Percentiles rank a stretch among this genome's conserved stretches.
Evolutionary conservation across 139 green algal species (phyloP).

Genomic region (Chlamydomonas schloesseri): DNA sequence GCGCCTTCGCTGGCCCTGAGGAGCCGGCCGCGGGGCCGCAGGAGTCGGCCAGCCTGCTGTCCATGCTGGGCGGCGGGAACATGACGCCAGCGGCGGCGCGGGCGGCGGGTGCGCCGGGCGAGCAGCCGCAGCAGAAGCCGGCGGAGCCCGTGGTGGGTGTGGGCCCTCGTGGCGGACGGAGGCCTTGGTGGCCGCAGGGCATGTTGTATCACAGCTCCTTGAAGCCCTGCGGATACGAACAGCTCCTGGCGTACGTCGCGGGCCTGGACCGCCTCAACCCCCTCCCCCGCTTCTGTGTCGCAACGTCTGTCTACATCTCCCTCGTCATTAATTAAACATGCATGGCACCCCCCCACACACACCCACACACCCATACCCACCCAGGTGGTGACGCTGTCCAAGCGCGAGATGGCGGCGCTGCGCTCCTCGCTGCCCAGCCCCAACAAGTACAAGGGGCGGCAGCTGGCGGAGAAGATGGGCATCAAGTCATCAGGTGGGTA

Average conservation of each 20-base stretch:
- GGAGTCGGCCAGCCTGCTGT: background rate
- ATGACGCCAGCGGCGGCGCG: background rate
- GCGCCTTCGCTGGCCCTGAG: background rate
- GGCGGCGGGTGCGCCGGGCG: background rate
- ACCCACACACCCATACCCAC: too few species aligned
- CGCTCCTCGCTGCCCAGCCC: conserved; percentile 59
- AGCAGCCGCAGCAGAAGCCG: background rate
- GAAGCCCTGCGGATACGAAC: too few species aligned
- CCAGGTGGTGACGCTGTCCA: conserved; percentile 43
- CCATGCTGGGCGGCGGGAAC: background rate
- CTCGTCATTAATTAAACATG: too few species aligned
- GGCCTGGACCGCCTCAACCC: too few species aligned
- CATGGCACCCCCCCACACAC: too few species aligned
- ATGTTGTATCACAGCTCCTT: too few species aligned
- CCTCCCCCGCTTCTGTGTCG: too few species aligned
- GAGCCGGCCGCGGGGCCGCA: background rate
- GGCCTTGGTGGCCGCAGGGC: too few species aligned
- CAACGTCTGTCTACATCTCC: too few species aligned
- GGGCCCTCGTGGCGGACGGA: too few species aligned
- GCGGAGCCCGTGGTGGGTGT: background rate
- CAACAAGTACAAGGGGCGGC: conserved; percentile 54
- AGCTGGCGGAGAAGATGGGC: conserved; percentile 53
- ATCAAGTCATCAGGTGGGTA: conserved; percentile 43
- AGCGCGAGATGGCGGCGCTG: conserved; percentile 50
- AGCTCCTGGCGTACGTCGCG: too few species aligned